phyloP scores from a whole-genome alignment of 306 rosid genomes.

The Cucurbita maxima region DNA sequence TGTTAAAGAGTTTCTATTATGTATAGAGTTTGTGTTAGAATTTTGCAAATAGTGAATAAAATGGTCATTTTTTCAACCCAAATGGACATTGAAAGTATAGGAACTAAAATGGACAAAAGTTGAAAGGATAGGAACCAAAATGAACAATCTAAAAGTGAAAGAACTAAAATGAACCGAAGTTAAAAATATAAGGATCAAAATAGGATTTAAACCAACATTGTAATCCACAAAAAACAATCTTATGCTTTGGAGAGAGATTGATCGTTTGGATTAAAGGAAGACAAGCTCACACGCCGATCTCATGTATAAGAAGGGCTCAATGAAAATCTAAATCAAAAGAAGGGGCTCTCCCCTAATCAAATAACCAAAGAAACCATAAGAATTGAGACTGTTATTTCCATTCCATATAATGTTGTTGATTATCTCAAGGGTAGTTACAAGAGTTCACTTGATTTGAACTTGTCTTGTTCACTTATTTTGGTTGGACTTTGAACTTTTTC shows the following conservation, averaged over 20 bases:
- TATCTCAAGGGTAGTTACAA: slow-evolving; percentile 86
- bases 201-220: not conserved
- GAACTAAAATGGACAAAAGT: not conserved
- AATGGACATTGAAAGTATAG: too few relatives aligned
- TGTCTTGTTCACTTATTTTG: not conserved
- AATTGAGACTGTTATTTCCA: slow-evolving; percentile 72
- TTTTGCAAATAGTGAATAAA: not conserved
- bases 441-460: not conserved
- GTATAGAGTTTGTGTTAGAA: not conserved
- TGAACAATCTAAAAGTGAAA: not conserved
- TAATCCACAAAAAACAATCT: not conserved
- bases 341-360: not conserved
- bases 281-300: not conserved
- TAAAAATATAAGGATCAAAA: not conserved
- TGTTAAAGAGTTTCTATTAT: not conserved
- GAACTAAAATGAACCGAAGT: not conserved
- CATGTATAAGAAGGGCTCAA: not conserved
- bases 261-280: not conserved
- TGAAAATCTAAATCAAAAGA: not conserved
- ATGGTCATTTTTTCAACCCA: not conserved
- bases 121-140: not conserved
- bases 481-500: not conserved
- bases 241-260: not conserved
- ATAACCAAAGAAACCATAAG: not conserved
- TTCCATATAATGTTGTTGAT: slow-evolving; percentile 80